These are phyloP conservation scores for Podospora conica DNA, from an alignment of 495 filamentous ascomycete species.

Conservation along the genomic window DNA sequence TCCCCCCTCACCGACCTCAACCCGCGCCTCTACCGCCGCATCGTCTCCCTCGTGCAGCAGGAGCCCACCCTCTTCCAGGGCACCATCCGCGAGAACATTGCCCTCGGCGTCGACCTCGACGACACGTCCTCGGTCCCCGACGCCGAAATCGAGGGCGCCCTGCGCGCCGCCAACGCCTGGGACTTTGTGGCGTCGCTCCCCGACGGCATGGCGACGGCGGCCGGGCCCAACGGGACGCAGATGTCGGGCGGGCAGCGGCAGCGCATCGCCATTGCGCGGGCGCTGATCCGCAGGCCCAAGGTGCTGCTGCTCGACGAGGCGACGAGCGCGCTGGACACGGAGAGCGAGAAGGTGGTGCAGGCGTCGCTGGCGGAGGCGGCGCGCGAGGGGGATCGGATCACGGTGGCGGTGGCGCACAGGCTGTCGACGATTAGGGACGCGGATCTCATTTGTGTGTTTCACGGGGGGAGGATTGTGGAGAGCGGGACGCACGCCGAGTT, in stretches of 20 bases:
- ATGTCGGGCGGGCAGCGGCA: constrained; percentile 70
- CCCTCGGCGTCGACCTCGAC: constrained; percentile 40
- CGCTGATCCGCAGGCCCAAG: constrained; percentile 59
- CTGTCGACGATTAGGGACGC: constrained; percentile 42
- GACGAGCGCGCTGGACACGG: constrained; percentile 60
- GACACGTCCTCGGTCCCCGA: constrained; percentile 16
- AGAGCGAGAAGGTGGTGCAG: constrained; percentile 61
- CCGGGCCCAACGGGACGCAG: constrained; percentile 50
- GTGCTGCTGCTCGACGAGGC: constrained; percentile 69
- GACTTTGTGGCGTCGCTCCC: constrained; percentile 54
- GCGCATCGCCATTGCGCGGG: constrained; percentile 64
- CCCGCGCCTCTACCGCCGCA: constrained; percentile 36
- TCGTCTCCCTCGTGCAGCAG: constrained; percentile 23
- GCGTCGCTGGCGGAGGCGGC: constrained; percentile 53
- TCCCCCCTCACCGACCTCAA: constrained; percentile 33
- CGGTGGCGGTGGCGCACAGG: constrained; percentile 62
- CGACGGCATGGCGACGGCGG: constrained; percentile 46
- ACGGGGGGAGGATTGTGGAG: constrained; percentile 38
- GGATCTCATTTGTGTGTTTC: constrained; percentile 42
- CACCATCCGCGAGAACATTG: constrained; percentile 50
- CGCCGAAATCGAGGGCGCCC: constrained; percentile 40
- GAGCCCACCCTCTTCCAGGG: constrained; percentile 42
- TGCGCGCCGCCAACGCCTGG: constrained; percentile 49
- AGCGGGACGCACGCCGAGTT: constrained; percentile 39
- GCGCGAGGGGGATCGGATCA: constrained; percentile 44